A percentile compares a stretch with the other conserved stretches of the same genome.
These are phyloP conservation scores for Chrysopogon serrulatus DNA, from an alignment of 176 grass and related monocot genomes.

Conservation along the genomic window DNA sequence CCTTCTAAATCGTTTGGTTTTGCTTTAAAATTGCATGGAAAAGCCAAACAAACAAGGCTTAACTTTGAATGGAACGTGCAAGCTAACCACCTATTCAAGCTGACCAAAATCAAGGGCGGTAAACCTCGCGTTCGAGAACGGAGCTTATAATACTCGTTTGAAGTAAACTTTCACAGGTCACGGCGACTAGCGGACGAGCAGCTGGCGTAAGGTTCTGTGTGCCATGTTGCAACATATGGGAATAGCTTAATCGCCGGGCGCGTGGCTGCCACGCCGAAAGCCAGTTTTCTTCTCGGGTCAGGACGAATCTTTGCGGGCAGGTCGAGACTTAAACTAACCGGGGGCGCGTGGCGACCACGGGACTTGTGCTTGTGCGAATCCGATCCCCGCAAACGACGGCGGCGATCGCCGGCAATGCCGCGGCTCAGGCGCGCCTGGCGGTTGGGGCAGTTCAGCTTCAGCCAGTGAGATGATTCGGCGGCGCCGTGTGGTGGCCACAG, in stretches of 20 bases:
- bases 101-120: neutral
- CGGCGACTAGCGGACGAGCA: neutral
- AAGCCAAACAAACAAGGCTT: too few species aligned
- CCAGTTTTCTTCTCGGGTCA: neutral
- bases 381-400: neutral
- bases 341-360: slow-evolving; percentile 49
- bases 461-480: neutral
- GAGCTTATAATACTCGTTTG: neutral
- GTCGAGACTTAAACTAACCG: slow-evolving; percentile 13
- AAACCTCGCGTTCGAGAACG: neutral
- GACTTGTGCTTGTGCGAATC: neutral
- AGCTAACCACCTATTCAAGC: too few species aligned
- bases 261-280: slow-evolving; percentile 29
- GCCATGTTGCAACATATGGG: neutral
- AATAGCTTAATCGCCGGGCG: slow-evolving; percentile 9
- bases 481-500: neutral
- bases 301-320: neutral
- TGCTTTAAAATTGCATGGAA: too few species aligned
- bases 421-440: neutral
- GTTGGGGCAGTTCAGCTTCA: neutral
- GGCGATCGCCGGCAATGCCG: neutral
- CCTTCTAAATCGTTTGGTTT: too few species aligned
- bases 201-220: neutral
- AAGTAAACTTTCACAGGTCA: neutral
- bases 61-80: too few species aligned